Conservation (phyloP, 2,329 filamentous ascomycete genomes). For the Arthroderma sp. region DNA sequence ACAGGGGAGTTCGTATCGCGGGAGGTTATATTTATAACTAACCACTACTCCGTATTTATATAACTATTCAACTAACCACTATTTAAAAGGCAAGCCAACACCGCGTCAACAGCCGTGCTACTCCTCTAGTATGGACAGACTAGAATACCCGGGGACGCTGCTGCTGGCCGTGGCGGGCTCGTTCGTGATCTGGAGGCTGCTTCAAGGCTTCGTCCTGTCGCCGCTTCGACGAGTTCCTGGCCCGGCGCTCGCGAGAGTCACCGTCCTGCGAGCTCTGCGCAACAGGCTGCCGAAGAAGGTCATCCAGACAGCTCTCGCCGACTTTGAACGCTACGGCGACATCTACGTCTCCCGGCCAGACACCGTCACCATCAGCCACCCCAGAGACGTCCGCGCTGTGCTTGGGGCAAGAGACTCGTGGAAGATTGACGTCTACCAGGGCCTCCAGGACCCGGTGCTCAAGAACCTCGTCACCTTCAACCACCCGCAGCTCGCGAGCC, state of each 20-base stretch:
- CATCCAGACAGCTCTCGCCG: not conserved
- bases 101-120: not conserved
- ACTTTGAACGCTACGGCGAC: conserved; percentile 2
- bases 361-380: conserved; percentile 3
- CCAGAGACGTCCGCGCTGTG: not conserved
- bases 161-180: not conserved
- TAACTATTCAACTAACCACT: no score
- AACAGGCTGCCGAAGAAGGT: not conserved
- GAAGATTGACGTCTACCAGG: conserved; percentile 5
- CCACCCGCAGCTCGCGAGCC: not conserved
- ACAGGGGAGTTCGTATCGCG: no score
- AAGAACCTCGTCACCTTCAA: conserved; percentile 3
- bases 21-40: no score
- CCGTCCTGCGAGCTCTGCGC: not conserved
- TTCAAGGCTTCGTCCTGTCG: not conserved
- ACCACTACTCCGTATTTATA: no score
- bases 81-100: no score
- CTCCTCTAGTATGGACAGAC: not conserved
- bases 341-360: conserved; percentile 1
- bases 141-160: not conserved
- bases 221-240: not conserved
- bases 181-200: not conserved
- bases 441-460: conserved; percentile 3
- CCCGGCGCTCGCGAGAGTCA: not conserved
- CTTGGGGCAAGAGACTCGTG: not conserved